These are phyloP conservation scores for Vicia faba DNA, from an alignment of 306 rosid species.

Conservation along the genomic window DNA sequence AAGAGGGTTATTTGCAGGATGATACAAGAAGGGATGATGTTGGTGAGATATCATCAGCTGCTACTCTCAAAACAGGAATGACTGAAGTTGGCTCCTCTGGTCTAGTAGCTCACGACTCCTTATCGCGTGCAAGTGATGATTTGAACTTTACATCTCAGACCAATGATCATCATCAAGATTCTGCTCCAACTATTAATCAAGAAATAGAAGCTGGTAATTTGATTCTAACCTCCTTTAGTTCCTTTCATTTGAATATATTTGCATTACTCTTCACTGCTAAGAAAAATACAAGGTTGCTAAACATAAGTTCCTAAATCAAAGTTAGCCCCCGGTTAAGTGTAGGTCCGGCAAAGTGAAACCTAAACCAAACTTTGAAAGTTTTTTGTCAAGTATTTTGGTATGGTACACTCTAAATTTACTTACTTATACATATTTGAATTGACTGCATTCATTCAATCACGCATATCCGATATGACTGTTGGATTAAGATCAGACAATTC, in stretches of 20 bases:
- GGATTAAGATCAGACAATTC: neutral
- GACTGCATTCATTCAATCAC: neutral
- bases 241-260: conserved; percentile 6
- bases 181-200: conserved; percentile 20
- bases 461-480: neutral
- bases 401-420: neutral
- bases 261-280: neutral
- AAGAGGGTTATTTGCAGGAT: conserved; percentile 32
- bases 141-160: conserved; percentile 35
- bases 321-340: neutral
- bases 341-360: neutral
- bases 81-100: conserved; percentile 41
- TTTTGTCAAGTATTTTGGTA: neutral
- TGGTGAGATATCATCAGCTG: conserved; percentile 36
- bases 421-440: neutral
- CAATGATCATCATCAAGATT: conserved; percentile 27
- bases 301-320: neutral
- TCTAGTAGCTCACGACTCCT: neutral
- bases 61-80: conserved; percentile 27
- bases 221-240: neutral
- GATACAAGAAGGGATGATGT: conserved; percentile 23
- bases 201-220: conserved; percentile 36
- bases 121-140: conserved; percentile 5
- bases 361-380: neutral
- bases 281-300: conserved; percentile 1